Evolutionary conservation across 306 rosid species (phyloP), one percentile per base, ranked within the genome.

Genomic region (Myrica gale): DNA sequence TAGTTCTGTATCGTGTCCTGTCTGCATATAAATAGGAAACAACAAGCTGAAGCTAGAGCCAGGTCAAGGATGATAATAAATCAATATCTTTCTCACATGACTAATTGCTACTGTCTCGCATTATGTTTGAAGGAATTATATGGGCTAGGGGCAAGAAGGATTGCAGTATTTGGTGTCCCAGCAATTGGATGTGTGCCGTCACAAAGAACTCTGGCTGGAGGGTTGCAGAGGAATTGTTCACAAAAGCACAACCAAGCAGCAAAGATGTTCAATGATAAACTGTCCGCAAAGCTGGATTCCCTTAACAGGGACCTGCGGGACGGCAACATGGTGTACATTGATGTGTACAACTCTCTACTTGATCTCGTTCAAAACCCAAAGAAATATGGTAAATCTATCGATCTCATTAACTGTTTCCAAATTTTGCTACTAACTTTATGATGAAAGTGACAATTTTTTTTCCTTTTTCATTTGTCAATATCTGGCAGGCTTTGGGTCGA

Each of bases 111-210:
- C 26, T 23, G 26, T 23, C 26, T 23, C 26, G 26, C 26, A 23
- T 23, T 23, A 9, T 5, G 70, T 61, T 69, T 37, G 37, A 48
- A 91, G 95, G 85, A 81, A 74, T 0, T 88, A n/a, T 76, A 89
- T 79, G 17, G 19, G 71, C 87, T 89, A 8, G 94, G 97, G 62
- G 85, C 89, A 5, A 82, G 97, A 2, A 89, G 88, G 78, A 84
- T 91, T 13, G 97, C 91, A 50, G 74, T 91, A 21, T 82, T 91
- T 48, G 72, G 88, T 77, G 86, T 88, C 37, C 89, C 97, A 0
- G 94, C 97, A 4, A 88, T 91, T 9, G 94, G 97, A n/a, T 89
- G 93, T 57, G 91, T 91, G 46, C 97, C 94, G 1, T 89, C 91
- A 8, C 92, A 87, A 61, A 87, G 94, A 81, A 88, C 91, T 10